Evolutionary conservation across 768 basidiomycete species (phyloP), one percentile per base, ranked within the genome.

Genomic region (Termitomyces sp.): DNA sequence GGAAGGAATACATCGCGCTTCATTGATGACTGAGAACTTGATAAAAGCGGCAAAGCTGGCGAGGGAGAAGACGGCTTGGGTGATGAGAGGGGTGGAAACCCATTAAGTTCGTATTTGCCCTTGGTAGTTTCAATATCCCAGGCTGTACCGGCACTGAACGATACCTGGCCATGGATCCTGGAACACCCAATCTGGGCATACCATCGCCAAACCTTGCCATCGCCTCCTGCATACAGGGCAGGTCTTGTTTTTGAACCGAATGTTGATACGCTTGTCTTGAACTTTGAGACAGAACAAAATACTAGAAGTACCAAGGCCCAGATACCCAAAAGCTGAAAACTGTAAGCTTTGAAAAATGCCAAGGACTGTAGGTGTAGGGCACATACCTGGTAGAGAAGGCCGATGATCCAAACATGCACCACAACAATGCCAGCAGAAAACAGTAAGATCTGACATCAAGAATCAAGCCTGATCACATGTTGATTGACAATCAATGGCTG

Each of bases 141-240:
- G 62, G 58, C 34, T 56, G 59, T 47, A 56, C 38, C 32, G 56
- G 46, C 34, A 20, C 8, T 57, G 49, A 43, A 25, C 61, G 62
- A 52, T 58, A 61, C 62, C 57, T 60, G 57, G 50, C 15, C 14
- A 42, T 43, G 5, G 50, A 31, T 37, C 50, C 50, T 51, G 58
- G 58, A 43, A 42, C 48, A 31, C 57, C 49, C 49, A 59, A 54
- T 58, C 67, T 65, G 29, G 60, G 55, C 25, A 63, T 53, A 17
- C 67, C 60, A 8, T 70, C 70, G 4, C 77, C 78, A 57, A 81
- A 79, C 42, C 76, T 74, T 29, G 76, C 69, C 61, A 80, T 68
- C 9, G 76, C 73, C 62, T 83, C 81, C 61, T 79, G 77, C 15
- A 78, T 73, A 11, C 79, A 80, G 0, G 81, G 79, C 7, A 83